A percentile compares a stretch with the other conserved stretches of the same genome.
These are phyloP conservation scores for Umbelopsis sp. DNA, from an alignment of 192 early-diverging fungal genomes.

Conservation along the genomic window DNA sequence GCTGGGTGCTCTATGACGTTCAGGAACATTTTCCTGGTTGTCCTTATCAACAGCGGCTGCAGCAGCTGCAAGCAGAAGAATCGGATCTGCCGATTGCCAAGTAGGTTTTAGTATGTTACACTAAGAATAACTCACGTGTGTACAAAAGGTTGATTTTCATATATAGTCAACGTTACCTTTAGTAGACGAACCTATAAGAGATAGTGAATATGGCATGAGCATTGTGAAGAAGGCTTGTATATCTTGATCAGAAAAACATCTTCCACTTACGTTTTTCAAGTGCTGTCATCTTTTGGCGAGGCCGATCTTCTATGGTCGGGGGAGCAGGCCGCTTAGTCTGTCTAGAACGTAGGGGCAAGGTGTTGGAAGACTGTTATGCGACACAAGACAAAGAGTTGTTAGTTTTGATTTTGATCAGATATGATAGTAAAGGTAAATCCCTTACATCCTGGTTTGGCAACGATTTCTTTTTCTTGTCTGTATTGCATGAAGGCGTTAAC, in stretches of 20 bases:
- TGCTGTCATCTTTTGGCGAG: constrained; percentile 11
- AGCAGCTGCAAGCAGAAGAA: constrained; percentile 33
- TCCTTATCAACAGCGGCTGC: constrained; percentile 27
- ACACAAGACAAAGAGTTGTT: too few relatives aligned
- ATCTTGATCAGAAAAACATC: background rate
- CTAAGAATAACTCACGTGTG: constrained; percentile 3
- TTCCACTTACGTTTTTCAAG: constrained; percentile 2
- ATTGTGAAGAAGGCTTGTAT: background rate
- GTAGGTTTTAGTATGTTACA: constrained; percentile 15
- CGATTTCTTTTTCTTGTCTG: background rate
- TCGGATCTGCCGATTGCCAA: constrained; percentile 32
- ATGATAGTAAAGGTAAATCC: background rate
- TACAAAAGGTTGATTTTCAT: background rate
- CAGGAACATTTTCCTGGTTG: constrained; percentile 18
- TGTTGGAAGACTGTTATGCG: background rate
- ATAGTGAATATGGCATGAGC: background rate
- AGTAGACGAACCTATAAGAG: background rate
- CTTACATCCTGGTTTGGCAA: constrained; percentile 8
- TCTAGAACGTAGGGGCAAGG: background rate
- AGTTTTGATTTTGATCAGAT: too few relatives aligned
- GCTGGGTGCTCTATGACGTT: constrained; percentile 11
- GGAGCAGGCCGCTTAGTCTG: constrained; percentile 10
- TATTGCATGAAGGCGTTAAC: background rate
- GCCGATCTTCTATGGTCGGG: background rate
- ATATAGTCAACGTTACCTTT: constrained; percentile 1